Percentiles rank a stretch among this genome's conserved stretches.
Evolutionary conservation across 495 filamentous ascomycete genomes (phyloP).

Genomic region (Penicillium canariense): DNA sequence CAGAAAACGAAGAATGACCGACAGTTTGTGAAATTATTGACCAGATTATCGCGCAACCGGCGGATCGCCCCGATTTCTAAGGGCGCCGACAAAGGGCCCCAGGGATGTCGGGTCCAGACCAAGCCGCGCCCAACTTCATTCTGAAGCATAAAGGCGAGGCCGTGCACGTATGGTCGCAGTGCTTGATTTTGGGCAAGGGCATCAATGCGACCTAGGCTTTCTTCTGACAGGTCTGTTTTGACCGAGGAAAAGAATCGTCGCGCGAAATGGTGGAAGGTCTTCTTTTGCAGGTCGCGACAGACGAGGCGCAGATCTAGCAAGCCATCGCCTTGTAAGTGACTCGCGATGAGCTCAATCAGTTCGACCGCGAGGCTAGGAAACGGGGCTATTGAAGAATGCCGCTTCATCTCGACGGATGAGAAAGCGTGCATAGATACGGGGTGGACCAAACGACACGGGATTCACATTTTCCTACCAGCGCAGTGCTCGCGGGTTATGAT

Average conservation of each 20-base stretch:
- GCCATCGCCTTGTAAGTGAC: slow-evolving; percentile 3
- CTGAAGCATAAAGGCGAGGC: slow-evolving; percentile 26
- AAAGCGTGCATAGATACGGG: background rate
- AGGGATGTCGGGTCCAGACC: slow-evolving; percentile 25
- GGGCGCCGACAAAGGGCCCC: slow-evolving; percentile 24
- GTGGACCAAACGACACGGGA: background rate
- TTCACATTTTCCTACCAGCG: too few relatives aligned
- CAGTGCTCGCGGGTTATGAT: too few relatives aligned
- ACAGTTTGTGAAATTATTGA: slow-evolving; percentile 20
- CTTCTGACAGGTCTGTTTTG: slow-evolving; percentile 24
- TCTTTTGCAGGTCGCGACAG: slow-evolving; percentile 25
- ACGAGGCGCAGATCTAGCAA: slow-evolving; percentile 22
- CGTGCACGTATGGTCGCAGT: slow-evolving; percentile 19
- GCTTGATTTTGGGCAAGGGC: slow-evolving; percentile 16
- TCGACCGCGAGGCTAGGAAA: slow-evolving; percentile 22
- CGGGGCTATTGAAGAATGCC: background rate
- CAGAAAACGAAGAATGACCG: slow-evolving; percentile 32
- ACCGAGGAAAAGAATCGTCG: slow-evolving; percentile 25
- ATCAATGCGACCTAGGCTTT: slow-evolving; percentile 25
- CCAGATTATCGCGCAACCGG: slow-evolving; percentile 22
- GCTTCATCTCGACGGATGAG: background rate
- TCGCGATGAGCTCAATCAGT: slow-evolving; percentile 25
- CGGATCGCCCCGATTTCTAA: slow-evolving; percentile 22
- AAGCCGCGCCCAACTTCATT: slow-evolving; percentile 26
- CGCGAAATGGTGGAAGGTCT: slow-evolving; percentile 29